These are phyloP conservation scores for Trichoderma citrinoviride DNA, from an alignment of 2,329 filamentous ascomycete genomes.

Conservation along the genomic window DNA sequence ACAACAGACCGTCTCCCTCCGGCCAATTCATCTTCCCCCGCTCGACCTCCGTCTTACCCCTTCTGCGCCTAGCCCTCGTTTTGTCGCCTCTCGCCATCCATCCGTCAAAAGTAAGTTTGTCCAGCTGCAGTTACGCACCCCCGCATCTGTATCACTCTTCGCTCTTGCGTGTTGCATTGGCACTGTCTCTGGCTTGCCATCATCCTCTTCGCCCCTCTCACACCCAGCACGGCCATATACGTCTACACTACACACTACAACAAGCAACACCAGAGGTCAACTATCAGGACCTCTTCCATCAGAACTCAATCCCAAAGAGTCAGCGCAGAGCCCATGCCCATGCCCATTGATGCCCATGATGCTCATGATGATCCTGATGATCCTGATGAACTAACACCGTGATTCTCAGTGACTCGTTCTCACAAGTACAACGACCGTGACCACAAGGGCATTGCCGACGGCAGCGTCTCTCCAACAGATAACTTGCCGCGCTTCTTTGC, in stretches of 20 bases:
- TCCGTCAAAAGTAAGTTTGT: constrained; percentile 24
- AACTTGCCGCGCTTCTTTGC: constrained; percentile 88
- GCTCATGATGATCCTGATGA: neutral
- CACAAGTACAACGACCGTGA: constrained; percentile 95
- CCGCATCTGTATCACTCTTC: constrained; percentile 12
- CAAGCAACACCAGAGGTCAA: neutral
- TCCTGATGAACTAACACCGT: neutral
- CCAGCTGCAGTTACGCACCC: constrained; percentile 13
- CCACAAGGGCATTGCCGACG: constrained; percentile 75
- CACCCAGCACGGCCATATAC: neutral
- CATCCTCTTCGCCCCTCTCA: neutral
- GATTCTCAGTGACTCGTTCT: constrained; percentile 81
- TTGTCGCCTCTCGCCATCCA: constrained; percentile 13
- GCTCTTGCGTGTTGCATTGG: neutral
- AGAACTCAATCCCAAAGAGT: constrained; percentile 8
- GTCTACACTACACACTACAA: neutral
- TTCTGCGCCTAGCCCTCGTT: constrained; percentile 6
- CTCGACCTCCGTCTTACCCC: constrained; percentile 13
- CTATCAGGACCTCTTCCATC: neutral
- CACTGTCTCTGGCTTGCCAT: neutral
- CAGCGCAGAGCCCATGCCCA: neutral
- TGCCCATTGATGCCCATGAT: neutral
- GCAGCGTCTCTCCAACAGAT: constrained; percentile 65
- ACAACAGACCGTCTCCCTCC: neutral
- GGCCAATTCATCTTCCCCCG: constrained; percentile 14